phyloP scores from a whole-genome alignment of 768 basidiomycete species.

The Cystobasidium ongulense region DNA sequence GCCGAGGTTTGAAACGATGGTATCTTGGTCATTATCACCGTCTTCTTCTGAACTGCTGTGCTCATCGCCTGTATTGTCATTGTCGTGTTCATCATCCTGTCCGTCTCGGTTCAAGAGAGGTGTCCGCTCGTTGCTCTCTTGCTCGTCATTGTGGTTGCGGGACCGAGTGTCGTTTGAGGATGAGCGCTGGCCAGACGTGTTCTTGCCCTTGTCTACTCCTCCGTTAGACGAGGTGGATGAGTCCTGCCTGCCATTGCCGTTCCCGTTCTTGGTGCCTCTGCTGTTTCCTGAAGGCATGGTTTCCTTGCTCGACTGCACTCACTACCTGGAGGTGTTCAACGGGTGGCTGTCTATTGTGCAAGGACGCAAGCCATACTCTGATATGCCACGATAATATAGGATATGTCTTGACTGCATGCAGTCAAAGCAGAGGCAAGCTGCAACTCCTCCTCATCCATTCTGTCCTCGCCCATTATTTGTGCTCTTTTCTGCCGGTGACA shows the following conservation, averaged over 20 bases:
- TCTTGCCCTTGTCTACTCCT: background rate
- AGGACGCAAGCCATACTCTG: too few relatives aligned
- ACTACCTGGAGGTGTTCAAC: too few relatives aligned
- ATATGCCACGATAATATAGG: too few relatives aligned
- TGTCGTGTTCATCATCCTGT: background rate
- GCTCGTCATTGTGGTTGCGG: background rate
- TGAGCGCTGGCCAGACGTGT: background rate
- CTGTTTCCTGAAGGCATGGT: background rate
- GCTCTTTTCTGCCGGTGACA: background rate
- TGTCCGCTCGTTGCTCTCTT: constrained; percentile 6
- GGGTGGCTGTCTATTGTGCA: too few relatives aligned
- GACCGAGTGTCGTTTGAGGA: background rate
- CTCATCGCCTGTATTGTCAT: background rate
- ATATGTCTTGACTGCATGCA: too few relatives aligned
- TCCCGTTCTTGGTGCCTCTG: background rate
- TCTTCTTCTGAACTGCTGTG: background rate
- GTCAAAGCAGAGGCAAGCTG: too few relatives aligned
- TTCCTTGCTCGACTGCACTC: too few relatives aligned
- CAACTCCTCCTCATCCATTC: too few relatives aligned
- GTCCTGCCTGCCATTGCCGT: too few relatives aligned
- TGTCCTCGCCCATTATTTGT: too few relatives aligned
- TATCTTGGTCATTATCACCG: background rate
- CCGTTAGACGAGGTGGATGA: too few relatives aligned
- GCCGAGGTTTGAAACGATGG: constrained; percentile 14
- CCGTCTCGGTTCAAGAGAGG: constrained; percentile 6